Conservation (phyloP, 371 early-diverging fungal genomes). For the Dinochytrium kinnereticum region DNA sequence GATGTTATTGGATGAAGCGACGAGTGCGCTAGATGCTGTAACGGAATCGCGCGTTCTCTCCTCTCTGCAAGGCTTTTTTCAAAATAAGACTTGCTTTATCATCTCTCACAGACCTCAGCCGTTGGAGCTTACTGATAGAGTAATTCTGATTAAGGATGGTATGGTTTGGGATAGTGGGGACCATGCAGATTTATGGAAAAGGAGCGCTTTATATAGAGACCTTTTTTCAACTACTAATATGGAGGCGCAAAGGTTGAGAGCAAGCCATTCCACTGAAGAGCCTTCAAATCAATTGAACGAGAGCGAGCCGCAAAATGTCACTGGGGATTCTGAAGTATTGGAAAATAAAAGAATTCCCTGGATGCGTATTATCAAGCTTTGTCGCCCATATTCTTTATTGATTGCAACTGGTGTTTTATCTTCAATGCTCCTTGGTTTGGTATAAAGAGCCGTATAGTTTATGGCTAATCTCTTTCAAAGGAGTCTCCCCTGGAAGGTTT, state of each 20-base stretch:
- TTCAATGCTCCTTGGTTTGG: not conserved
- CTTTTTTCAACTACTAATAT: not conserved
- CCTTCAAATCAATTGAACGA: too few species aligned
- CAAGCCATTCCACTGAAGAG: not conserved
- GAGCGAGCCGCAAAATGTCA: too few species aligned
- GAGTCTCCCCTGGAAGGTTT: slow-evolving; percentile 17
- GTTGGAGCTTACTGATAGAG: not conserved
- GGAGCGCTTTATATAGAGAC: not conserved
- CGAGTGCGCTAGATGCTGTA: slow-evolving; percentile 25
- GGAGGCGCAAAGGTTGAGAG: not conserved
- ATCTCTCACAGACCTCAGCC: slow-evolving; percentile 25
- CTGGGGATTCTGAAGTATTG: not conserved
- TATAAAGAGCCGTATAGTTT: not conserved
- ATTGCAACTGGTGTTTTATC: not conserved
- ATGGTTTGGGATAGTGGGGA: not conserved
- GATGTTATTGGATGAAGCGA: slow-evolving; percentile 28
- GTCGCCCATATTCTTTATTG: not conserved
- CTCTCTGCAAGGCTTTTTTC: not conserved
- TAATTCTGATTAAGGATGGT: slow-evolving; percentile 6
- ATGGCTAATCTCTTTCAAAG: not conserved
- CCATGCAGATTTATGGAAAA: not conserved
- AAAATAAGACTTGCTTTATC: slow-evolving; percentile 18
- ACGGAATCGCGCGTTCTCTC: slow-evolving; percentile 17
- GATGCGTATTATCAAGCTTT: not conserved
- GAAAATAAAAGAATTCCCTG: not conserved